Base-by-base conservation (phyloP, 257 asterid species). In the Solanum clarkiae region DNA sequence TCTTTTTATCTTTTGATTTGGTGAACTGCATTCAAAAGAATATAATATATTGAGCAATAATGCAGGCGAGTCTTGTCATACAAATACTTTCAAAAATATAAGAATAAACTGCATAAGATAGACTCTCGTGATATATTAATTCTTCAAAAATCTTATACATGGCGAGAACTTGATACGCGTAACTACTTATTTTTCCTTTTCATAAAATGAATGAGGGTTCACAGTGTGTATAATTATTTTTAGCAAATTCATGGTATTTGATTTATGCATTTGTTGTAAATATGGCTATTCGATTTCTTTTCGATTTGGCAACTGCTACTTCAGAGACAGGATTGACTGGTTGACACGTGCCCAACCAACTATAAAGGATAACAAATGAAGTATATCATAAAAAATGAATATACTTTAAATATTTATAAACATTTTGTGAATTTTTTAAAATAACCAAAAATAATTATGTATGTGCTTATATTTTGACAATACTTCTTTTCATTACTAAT, bases 71-170 rank as follows among this genome's bases (percentile, higher is more conserved):
- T 63, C 18, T 24, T 24, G 18, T 24, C 4, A 1, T 22, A 62
- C 4, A 22, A 22, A 2, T 0, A 22, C 2, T 62, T 22, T 0
- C 0, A 10, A 8, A 62, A 62, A 22, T 62, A 62, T 2, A 60
- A 22, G 6, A 2, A 4, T 5, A 62, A 8, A 22, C 0, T 2
- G 5, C 1, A 1, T 63, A 2, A 1, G 5, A 5, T 12, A 22
- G 18, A 63, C 16, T 12, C 0, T 24, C 7, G 0, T 63, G 2
- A 1, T 24, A 5, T 3, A 3, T 12, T 7, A 2, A 18, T 24
- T 2, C 0, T 3, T 7, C 18, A 0, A 4, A 0, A 12, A 12
- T 5, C 4, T 12, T 0, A 0, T 4, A 0, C 18, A 6, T 13
- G 3, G 0, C 20, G 0, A 63, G 0, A 26, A 0, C 42, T 63